phyloP scores from a whole-genome alignment of 345 rosid species.

The Diplotaxis tenuifolia region DNA sequence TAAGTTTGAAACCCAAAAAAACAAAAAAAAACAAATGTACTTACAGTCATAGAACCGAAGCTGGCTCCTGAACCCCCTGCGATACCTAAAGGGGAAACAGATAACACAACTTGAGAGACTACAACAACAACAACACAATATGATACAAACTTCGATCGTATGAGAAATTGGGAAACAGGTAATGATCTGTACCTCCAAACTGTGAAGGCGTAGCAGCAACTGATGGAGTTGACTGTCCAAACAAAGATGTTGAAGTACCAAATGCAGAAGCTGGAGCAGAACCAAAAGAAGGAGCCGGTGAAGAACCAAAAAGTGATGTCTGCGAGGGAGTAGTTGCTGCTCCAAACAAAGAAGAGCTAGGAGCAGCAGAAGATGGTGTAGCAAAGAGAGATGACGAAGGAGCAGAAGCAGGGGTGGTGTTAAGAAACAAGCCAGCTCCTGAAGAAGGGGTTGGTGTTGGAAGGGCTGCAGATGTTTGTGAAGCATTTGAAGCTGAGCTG shows the following conservation, averaged over 20 bases:
- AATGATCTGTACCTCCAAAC: conserved; percentile 12
- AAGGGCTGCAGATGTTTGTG: conserved; percentile 48
- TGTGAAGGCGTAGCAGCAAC: conserved; percentile 54
- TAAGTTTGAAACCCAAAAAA: too few species aligned
- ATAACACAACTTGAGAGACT: conserved; percentile 8
- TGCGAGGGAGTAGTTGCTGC: conserved; percentile 39
- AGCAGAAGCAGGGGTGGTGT: conserved; percentile 61
- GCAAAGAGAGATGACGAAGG: conserved; percentile 65
- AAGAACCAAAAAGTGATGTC: conserved; percentile 51
- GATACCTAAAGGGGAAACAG: conserved; percentile 45
- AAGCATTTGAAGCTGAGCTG: conserved; percentile 48
- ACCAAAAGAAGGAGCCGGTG: conserved; percentile 65
- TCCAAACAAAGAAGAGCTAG: conserved; percentile 58
- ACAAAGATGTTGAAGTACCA: conserved; percentile 42
- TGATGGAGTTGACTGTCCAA: conserved; percentile 56
- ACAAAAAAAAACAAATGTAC: conserved; percentile 33
- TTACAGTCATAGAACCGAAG: conserved; percentile 76
- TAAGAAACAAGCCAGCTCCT: conserved; percentile 62
- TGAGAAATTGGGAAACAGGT: background rate
- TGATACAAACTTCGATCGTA: conserved; percentile 1
- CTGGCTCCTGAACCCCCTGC: conserved; percentile 79
- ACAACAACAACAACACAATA: background rate
- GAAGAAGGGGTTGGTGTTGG: conserved; percentile 52
- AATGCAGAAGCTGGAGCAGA: background rate
- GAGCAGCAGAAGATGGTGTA: conserved; percentile 66